Evolutionary conservation across 73 alveolate genomes (phyloP).

Genomic region (Blepharisma stoltei): DNA sequence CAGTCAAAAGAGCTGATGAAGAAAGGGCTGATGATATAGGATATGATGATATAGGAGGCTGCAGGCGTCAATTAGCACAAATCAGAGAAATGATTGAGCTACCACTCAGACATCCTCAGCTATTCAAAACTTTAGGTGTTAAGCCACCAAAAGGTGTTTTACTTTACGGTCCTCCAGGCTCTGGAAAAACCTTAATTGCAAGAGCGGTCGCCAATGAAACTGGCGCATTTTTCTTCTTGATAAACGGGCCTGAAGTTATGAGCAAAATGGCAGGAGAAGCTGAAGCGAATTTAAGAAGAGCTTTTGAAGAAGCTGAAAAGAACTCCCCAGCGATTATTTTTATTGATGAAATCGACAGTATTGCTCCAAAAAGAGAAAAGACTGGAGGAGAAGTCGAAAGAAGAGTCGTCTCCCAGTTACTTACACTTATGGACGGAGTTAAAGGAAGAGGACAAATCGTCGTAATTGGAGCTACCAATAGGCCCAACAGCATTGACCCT

Average conservation of each 20-base stretch:
- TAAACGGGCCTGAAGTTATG: slow-evolving; percentile 94
- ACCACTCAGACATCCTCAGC: slow-evolving; percentile 88
- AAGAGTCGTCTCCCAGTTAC: slow-evolving; percentile 93
- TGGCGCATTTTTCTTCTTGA: slow-evolving; percentile 88
- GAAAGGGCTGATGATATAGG: slow-evolving; percentile 92
- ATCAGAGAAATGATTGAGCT: slow-evolving; percentile 93
- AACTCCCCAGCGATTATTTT: slow-evolving; percentile 96
- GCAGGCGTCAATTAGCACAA: slow-evolving; percentile 95
- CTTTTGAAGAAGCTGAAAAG: slow-evolving; percentile 97
- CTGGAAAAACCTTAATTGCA: slow-evolving; percentile 97
- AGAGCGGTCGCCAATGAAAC: slow-evolving; percentile 96
- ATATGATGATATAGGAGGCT: slow-evolving; percentile 97
- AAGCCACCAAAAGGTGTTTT: slow-evolving; percentile 94
- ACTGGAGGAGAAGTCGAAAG: slow-evolving; percentile 96
- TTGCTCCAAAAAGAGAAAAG: slow-evolving; percentile 98
- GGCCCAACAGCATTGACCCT: slow-evolving; percentile 96
- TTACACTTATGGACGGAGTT: slow-evolving; percentile 92
- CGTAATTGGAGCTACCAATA: slow-evolving; percentile 98
- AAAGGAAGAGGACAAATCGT: slow-evolving; percentile 76
- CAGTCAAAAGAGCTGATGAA: slow-evolving; percentile 91
- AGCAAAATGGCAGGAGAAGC: slow-evolving; percentile 99
- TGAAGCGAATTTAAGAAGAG: slow-evolving; percentile 93
- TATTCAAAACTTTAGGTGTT: slow-evolving; percentile 95
- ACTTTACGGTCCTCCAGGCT: slow-evolving; percentile 97
- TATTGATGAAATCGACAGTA: slow-evolving; percentile 96